Conservation (phyloP, 371 early-diverging fungal genomes). For the Mortierella sp. region DNA sequence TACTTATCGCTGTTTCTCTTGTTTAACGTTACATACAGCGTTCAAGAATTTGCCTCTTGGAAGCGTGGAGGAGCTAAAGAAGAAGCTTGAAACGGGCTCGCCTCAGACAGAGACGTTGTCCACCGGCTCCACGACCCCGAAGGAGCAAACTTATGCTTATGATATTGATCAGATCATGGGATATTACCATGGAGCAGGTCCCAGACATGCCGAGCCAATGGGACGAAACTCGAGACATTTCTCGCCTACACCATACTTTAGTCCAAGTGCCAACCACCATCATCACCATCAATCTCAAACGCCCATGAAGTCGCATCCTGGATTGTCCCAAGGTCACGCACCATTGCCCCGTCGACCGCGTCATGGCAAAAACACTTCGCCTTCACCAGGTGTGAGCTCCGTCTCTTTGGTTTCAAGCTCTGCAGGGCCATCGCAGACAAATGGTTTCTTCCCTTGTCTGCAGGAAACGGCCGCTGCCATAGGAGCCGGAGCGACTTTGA, state of each 20-base stretch:
- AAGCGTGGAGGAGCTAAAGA: constrained; percentile 30
- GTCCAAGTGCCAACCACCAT: constrained; percentile 18
- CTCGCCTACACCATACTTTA: constrained; percentile 48
- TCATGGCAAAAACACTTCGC: constrained; percentile 37
- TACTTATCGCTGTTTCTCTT: background rate
- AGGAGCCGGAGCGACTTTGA: background rate
- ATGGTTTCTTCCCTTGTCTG: constrained; percentile 13
- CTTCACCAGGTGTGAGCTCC: constrained; percentile 18
- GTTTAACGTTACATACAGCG: background rate
- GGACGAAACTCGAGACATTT: constrained; percentile 50
- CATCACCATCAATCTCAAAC: constrained; percentile 8
- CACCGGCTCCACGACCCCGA: constrained; percentile 19
- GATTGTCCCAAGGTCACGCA: constrained; percentile 42
- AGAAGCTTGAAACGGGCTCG: background rate
- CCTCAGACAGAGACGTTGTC: constrained; percentile 22
- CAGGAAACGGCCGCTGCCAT: background rate
- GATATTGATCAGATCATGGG: constrained; percentile 51
- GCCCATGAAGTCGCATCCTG: constrained; percentile 37
- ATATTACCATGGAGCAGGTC: constrained; percentile 31
- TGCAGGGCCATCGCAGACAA: constrained; percentile 7
- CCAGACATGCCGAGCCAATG: constrained; percentile 20
- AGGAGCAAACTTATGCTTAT: constrained; percentile 45
- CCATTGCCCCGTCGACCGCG: constrained; percentile 47
- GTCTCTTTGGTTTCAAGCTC: constrained; percentile 2
- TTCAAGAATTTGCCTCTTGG: constrained; percentile 27